Conservation (phyloP, 1,284 basidiomycete species). For the Cystobasidiaceae sp. region DNA sequence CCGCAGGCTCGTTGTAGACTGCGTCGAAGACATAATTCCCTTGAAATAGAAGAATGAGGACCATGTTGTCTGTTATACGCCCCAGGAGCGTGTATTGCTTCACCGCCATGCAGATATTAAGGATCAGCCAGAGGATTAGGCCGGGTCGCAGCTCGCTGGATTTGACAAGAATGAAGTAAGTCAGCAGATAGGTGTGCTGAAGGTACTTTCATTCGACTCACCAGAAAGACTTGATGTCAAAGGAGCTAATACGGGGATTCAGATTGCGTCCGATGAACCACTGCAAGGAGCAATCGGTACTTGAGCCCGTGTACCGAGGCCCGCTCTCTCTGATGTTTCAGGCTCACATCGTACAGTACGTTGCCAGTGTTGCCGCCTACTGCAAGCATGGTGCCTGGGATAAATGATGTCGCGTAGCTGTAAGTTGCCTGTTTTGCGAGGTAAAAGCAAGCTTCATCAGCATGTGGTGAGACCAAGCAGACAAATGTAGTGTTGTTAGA, state of each 20-base stretch:
- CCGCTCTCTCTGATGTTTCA: no score
- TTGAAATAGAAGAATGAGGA: constrained; percentile 82
- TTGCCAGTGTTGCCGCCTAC: constrained; percentile 88
- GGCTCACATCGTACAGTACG: constrained; percentile 78
- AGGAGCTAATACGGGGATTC: constrained; percentile 76
- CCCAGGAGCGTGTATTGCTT: constrained; percentile 76
- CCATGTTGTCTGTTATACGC: constrained; percentile 80
- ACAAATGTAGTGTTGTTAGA: neutral
- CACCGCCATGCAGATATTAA: constrained; percentile 87
- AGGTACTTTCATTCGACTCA: neutral
- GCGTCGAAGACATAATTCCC: constrained; percentile 79
- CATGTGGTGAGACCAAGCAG: no score
- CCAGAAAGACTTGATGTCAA: constrained; percentile 95
- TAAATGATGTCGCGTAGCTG: constrained; percentile 71
- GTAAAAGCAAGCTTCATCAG: no score
- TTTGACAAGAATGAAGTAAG: constrained; percentile 45
- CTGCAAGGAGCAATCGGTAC: no score
- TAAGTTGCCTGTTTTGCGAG: constrained; percentile 52
- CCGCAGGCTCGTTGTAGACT: constrained; percentile 76
- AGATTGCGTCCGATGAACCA: constrained; percentile 95
- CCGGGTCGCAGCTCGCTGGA: constrained; percentile 76
- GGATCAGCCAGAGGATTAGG: constrained; percentile 86
- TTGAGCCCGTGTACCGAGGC: no score
- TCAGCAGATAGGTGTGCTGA: neutral
- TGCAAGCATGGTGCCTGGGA: constrained; percentile 61